Evolutionary conservation across 768 basidiomycete species (phyloP).

Genomic region (Phylloporus sp.): DNA sequence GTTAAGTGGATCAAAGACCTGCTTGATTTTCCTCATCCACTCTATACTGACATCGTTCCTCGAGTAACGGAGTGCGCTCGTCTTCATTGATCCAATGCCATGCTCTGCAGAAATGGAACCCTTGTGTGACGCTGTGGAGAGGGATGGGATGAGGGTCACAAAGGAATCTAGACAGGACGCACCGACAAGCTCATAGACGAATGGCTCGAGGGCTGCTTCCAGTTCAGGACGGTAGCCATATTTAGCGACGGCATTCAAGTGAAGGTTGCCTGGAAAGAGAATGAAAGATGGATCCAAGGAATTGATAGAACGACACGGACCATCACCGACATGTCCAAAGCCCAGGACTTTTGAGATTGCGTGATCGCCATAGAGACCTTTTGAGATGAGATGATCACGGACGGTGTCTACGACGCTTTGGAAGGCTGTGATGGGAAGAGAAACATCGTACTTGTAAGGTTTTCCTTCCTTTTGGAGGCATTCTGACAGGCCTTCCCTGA

Average conservation of each 20-base stretch:
- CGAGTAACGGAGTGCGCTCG: constrained; percentile 82
- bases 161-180: constrained; percentile 29
- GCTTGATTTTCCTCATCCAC: constrained; percentile 87
- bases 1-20: constrained; percentile 81
- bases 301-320: too few relatives aligned
- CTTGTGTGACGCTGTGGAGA: constrained; percentile 56
- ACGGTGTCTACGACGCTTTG: constrained; percentile 82
- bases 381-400: constrained; percentile 61
- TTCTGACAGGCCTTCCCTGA: constrained; percentile 91
- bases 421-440: constrained; percentile 81
- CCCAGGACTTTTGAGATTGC: constrained; percentile 84
- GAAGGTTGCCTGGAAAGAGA: constrained; percentile 69
- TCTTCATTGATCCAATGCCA: constrained; percentile 95
- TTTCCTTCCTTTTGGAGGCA: constrained; percentile 91
- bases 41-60: constrained; percentile 76
- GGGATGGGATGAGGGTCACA: too few relatives aligned
- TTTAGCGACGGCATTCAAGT: constrained; percentile 85
- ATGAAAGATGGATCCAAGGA: background rate
- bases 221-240: constrained; percentile 73
- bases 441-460: constrained; percentile 95
- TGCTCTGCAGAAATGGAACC: constrained; percentile 98
- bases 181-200: constrained; percentile 89
- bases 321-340: constrained; percentile 96
- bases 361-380: constrained; percentile 63
- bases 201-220: constrained; percentile 86